Base-by-base conservation (phyloP, 306 rosid genomes). In the Sindora glabra region DNA sequence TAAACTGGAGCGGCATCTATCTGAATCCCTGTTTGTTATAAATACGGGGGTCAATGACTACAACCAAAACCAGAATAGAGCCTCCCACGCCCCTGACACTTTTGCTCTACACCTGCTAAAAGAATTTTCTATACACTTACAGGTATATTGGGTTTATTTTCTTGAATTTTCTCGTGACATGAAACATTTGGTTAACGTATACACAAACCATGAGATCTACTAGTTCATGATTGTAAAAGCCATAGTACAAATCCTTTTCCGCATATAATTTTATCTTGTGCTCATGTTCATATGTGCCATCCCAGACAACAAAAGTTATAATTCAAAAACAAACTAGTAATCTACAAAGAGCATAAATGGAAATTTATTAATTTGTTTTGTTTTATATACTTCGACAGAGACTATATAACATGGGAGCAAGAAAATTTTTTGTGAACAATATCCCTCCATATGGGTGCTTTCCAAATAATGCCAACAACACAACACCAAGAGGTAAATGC, bases 361-460 rank as follows among this genome's bases (percentile, higher is more conserved):
- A n/a, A n/a, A n/a, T n/a, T n/a, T 5, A 25, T 46, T 12, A 1
- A 2, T 10, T 33, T 14, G 26, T 13, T 2, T 37, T 24, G 9
- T 26, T 10, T 5, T 16, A 16, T n/a, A 41, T 34, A 14, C 9
- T 67, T 13, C 46, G 50, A 55, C 74, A 78, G 83, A 70, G 13
- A 37, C 5, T 78, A 17, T 50, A 79, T 26, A 50, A 1, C 4
- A 29, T 69, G 5, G 84, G 84, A 50, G 84, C 69, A 59, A 74
- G 84, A 26, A 74, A 30, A 2, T 74, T 70, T 57, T 36, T 74
- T 0, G 68, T 70, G 48, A 61, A 62, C 56, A 74, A 65, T 48
- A 21, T 70, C 44, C 52, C 80, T 6, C 75, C 84, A 66, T 46
- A 52, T 27, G 77, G 80, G 13, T 79, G 80, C 57, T 64, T 66